Percentiles rank a stretch among this genome's conserved stretches.
phyloP scores from a whole-genome alignment of 2,329 filamentous ascomycete genomes.

The Dactylellina parvicollis region DNA sequence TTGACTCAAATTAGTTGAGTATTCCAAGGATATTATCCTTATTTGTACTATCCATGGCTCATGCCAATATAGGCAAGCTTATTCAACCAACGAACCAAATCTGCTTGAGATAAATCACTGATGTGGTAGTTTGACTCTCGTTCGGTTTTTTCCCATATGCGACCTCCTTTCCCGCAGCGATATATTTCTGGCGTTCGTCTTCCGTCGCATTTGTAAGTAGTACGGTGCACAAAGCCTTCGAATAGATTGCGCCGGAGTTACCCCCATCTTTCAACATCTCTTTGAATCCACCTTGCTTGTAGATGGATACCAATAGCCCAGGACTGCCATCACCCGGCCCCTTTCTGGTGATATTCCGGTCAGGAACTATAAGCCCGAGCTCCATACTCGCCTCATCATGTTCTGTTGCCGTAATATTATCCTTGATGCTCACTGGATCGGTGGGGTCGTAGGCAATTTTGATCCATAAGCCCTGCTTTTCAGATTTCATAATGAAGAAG shows the following conservation, averaged over 20 bases:
- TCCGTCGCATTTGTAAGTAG: slow-evolving; percentile 9
- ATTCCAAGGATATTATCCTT: no score
- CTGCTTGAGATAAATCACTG: slow-evolving; percentile 13
- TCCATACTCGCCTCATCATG: slow-evolving; percentile 26
- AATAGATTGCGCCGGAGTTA: slow-evolving; percentile 20
- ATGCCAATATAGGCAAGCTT: no score
- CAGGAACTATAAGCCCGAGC: slow-evolving; percentile 28
- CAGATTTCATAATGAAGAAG: slow-evolving; percentile 24
- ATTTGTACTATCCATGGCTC: no score
- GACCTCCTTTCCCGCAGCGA: slow-evolving; percentile 19
- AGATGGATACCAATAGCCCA: slow-evolving; percentile 27
- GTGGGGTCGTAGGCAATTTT: slow-evolving; percentile 38
- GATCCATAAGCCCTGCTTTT: slow-evolving; percentile 22
- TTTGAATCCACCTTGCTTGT: slow-evolving; percentile 27
- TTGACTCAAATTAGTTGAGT: no score
- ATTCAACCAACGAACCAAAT: slow-evolving; percentile 40
- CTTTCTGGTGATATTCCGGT: slow-evolving; percentile 23
- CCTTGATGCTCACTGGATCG: slow-evolving; percentile 7
- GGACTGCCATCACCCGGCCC: slow-evolving; percentile 23
- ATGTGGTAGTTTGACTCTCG: slow-evolving; percentile 27
- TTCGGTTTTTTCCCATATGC: slow-evolving; percentile 33
- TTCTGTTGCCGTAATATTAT: slow-evolving; percentile 6
- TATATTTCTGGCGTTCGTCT: slow-evolving; percentile 16
- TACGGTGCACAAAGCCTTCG: slow-evolving; percentile 25
- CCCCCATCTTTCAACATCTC: slow-evolving; percentile 22